Base-by-base conservation (phyloP, 352 stramenopile species). In the Globisporangium paroecandrum region DNA sequence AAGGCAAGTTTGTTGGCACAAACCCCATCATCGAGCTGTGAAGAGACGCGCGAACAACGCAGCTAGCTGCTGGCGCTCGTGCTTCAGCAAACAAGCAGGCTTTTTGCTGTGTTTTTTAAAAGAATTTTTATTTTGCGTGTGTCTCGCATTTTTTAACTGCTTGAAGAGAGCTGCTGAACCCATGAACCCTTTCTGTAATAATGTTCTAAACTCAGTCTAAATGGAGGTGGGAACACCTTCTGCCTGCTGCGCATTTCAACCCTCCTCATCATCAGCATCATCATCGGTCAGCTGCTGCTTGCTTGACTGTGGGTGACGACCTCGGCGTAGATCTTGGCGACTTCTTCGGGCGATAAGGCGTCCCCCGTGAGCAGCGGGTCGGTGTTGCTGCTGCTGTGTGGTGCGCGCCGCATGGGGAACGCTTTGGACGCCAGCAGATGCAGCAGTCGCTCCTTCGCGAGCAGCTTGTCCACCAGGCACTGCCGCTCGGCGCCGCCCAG, bases 361-460 rank as follows among this genome's bases (percentile, higher is more conserved):
- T 84, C 75, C 0, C 79, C 77, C 46, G 69, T 80, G 36, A 85
- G 66, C 57, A 87, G 69, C 18, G 78, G 77, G 25, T 86, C 74
- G 0, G 58, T 61, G 61, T 53, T 61, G 15, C 64, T 66, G 27
- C 70, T 71, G 57, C 76, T 77, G 3, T 3, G 15, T 1, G 18
- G 29, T 0, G 25, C 8, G 22, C 41, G 10, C 46, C 73, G 75
- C 27, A 88, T 70, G 20, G 82, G 79, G 70, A 92, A 90, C 29
- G 85, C 82, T 53, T 91, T 92, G 58, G 77, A 64, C n/a, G 91
- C 90, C 24, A 97, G 67, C 51, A 96, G 63, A 25, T 73, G 79
- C 61, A 97, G 75, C 59, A 97, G 70, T 34, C 89, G 78, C 66
- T 97, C 89, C 68, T 94, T 92, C 24, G 85, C 81, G 20, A 97